Percentiles rank a stretch among this genome's conserved stretches.
These are phyloP conservation scores for Colletotrichum navitas DNA, from an alignment of 2,329 filamentous ascomycete species.

Conservation along the genomic window DNA sequence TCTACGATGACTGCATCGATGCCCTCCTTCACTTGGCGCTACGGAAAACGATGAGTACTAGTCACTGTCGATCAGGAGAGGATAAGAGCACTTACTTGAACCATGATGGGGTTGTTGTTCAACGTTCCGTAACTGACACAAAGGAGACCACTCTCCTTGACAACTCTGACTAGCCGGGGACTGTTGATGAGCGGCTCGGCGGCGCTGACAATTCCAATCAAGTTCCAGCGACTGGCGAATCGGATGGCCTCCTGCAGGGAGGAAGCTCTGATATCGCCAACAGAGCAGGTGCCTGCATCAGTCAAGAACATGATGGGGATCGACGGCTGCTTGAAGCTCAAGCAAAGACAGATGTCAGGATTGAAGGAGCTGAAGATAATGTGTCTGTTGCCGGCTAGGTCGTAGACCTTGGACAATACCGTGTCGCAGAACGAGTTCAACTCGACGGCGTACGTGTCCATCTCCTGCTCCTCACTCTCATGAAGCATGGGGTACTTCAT, in stretches of 20 bases:
- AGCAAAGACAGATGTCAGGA: slow-evolving; percentile 92
- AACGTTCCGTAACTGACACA: slow-evolving; percentile 93
- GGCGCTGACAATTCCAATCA: slow-evolving; percentile 91
- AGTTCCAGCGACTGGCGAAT: slow-evolving; percentile 94
- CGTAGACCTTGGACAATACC: slow-evolving; percentile 90
- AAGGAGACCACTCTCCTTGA: slow-evolving; percentile 93
- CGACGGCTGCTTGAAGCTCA: slow-evolving; percentile 97
- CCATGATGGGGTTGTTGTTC: slow-evolving; percentile 89
- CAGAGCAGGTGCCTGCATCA: slow-evolving; percentile 83
- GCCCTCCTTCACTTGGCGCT: slow-evolving; percentile 92
- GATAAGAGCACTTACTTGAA: slow-evolving; percentile 73
- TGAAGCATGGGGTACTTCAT: slow-evolving; percentile 99
- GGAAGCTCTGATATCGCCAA: slow-evolving; percentile 90
- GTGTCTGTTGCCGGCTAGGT: slow-evolving; percentile 83
- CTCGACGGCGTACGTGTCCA: slow-evolving; percentile 96
- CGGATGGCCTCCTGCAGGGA: slow-evolving; percentile 95
- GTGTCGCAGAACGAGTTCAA: slow-evolving; percentile 97
- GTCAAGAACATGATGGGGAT: slow-evolving; percentile 96
- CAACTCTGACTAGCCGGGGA: slow-evolving; percentile 88
- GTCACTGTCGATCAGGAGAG: not conserved
- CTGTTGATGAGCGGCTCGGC: slow-evolving; percentile 90
- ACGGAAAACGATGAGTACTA: slow-evolving; percentile 43
- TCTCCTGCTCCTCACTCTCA: slow-evolving; percentile 93
- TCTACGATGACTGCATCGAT: slow-evolving; percentile 99
- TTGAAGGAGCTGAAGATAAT: slow-evolving; percentile 98